These are phyloP conservation scores for Kluyveromyces dobzhanskii DNA, from an alignment of 805 yeast species.

Conservation along the genomic window DNA sequence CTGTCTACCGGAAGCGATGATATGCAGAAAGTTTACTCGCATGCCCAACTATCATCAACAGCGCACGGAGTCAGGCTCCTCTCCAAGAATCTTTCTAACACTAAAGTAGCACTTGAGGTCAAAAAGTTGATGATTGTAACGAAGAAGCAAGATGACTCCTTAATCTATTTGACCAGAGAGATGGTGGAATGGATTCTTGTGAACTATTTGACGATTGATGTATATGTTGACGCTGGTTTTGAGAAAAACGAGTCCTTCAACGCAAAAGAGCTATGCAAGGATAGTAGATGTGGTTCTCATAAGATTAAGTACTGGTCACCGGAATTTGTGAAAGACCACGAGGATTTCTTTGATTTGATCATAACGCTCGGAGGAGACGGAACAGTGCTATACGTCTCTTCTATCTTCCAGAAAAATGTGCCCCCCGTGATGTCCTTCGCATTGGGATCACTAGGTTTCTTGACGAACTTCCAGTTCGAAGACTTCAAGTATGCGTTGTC, in stretches of 20 bases:
- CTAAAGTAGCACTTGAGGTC: slow-evolving; percentile 63
- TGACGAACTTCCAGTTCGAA: slow-evolving; percentile 78
- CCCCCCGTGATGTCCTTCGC: slow-evolving; percentile 91
- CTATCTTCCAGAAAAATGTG: slow-evolving; percentile 72
- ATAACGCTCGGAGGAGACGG: slow-evolving; percentile 97
- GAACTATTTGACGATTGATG: slow-evolving; percentile 33
- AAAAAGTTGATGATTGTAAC: slow-evolving; percentile 73
- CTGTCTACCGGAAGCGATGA: slow-evolving; percentile 31
- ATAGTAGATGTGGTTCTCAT: slow-evolving; percentile 36
- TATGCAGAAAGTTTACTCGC: slow-evolving; percentile 51
- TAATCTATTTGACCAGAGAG: slow-evolving; percentile 69
- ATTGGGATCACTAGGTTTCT: slow-evolving; percentile 85
- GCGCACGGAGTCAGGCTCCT: slow-evolving; percentile 74
- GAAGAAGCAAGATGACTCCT: slow-evolving; percentile 78
- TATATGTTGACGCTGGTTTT: slow-evolving; percentile 70
- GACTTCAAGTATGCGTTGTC: slow-evolving; percentile 54
- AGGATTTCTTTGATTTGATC: slow-evolving; percentile 59
- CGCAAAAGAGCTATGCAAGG: slow-evolving; percentile 41
- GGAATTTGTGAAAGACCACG: slow-evolving; percentile 36
- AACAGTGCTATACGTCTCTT: slow-evolving; percentile 82
- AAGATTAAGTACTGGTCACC: slow-evolving; percentile 60
- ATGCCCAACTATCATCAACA: slow-evolving; percentile 69
- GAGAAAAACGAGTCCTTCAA: slow-evolving; percentile 56
- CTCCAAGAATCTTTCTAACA: slow-evolving; percentile 61
- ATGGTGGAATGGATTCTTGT: slow-evolving; percentile 67